Evolutionary conservation across 352 stramenopile species (phyloP), one percentile per base, ranked within the genome.

Genomic region (Phytophthora multivora): DNA sequence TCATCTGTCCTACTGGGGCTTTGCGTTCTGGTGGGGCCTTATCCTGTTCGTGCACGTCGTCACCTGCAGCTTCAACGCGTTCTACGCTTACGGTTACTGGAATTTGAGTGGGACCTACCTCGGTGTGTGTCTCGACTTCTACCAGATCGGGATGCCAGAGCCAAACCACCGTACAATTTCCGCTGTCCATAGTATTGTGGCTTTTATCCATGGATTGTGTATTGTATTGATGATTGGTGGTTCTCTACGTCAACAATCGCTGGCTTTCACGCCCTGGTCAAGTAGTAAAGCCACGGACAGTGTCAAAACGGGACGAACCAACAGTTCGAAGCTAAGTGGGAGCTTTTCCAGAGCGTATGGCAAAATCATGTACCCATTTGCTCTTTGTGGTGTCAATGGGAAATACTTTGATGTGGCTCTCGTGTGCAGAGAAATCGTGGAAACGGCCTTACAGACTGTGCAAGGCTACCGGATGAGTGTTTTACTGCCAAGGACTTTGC

Each of bases 401-500:
- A 45, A 39, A 10, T 65, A 71, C 26, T 75, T 78, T 13, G 39
- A 78, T 5, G 10, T 18, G 7, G 41, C 54, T 25, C 46, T 73
- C 9, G 33, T 71, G 7, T 31, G 16, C 5, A 58, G 68, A 0
- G 68, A 76, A 35, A 38, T 73, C 7, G 15, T 66, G 2, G 68
- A 76, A 41, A 67, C 68, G 0, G 39, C 47, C 0, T 47, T 76
- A 23, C 68, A 76, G n/a, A 59, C 58, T 9, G 12, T 70, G 2
- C 67, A 75, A 49, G 63, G 63, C 2, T 72, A 73, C 39, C 52
- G 53, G 0, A 75, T 75, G 67, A 75, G 67, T 45, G 23, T 39
- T 6, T 39, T 66, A 21, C 57, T 75, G 5, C 51, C 67, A 15
- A 40, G 58, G 5, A 51, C 52, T 2, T 43, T 66, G 26, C 51